Percentiles rank a stretch among this genome's conserved stretches.
Evolutionary conservation across 1,284 basidiomycete genomes (phyloP).

Genomic region (Sporisorium exsertum): DNA sequence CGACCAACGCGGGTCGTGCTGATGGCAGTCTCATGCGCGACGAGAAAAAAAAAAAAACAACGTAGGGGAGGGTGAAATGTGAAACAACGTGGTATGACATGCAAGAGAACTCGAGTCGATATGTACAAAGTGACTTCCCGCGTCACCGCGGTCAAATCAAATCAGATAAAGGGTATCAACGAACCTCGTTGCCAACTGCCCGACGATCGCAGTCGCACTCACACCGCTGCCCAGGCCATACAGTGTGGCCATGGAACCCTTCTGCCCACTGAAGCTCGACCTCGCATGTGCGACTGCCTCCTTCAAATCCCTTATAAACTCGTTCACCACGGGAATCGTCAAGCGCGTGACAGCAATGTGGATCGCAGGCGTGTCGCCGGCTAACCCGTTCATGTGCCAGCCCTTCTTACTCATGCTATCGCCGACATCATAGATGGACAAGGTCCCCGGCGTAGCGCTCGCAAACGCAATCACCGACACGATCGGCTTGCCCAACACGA

Average conservation of each 20-base stretch:
- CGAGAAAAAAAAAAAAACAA: too few relatives aligned
- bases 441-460: constrained; percentile 71
- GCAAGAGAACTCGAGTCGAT: too few relatives aligned
- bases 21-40: too few relatives aligned
- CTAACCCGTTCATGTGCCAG: constrained; percentile 88
- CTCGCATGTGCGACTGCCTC: constrained; percentile 73
- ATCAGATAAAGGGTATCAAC: constrained; percentile 62
- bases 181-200: constrained; percentile 78
- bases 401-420: constrained; percentile 82
- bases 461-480: constrained; percentile 91
- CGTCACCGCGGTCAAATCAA: constrained; percentile 12
- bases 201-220: constrained; percentile 86
- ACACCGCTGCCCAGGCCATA: constrained; percentile 85
- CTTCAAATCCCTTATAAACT: constrained; percentile 85
- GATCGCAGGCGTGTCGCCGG: constrained; percentile 79
- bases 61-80: too few relatives aligned
- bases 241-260: constrained; percentile 63
- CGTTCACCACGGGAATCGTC: constrained; percentile 81
- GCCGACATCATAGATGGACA: constrained; percentile 85
- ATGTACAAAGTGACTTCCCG: too few relatives aligned
- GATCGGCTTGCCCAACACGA: constrained; percentile 87
- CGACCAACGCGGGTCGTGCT: too few relatives aligned
- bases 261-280: constrained; percentile 22
- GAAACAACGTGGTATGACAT: too few relatives aligned
- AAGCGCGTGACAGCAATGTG: constrained; percentile 93